These are phyloP conservation scores for Backusella psychrophila DNA, from an alignment of 192 early-diverging fungal genomes.

Conservation along the genomic window DNA sequence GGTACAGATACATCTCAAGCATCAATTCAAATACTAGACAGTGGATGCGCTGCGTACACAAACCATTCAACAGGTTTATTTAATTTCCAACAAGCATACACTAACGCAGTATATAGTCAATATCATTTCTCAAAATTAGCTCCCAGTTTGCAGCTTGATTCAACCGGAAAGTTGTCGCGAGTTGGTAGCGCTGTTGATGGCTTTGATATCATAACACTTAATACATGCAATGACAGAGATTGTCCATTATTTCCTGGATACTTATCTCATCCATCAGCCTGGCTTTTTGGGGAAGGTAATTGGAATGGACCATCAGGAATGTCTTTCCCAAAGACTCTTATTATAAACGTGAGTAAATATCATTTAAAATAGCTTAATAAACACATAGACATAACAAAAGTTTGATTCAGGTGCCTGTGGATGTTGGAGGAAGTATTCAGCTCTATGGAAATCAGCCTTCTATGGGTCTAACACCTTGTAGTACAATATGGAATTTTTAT, in stretches of 20 bases:
- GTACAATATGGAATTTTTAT: slow-evolving; percentile 13
- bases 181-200: neutral
- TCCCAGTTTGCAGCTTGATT: neutral
- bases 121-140: neutral
- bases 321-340: neutral
- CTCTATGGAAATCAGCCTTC: neutral
- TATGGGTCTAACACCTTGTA: neutral
- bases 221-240: neutral
- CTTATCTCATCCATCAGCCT: neutral
- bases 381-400: neutral
- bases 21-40: neutral
- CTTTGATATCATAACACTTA: slow-evolving; percentile 8
- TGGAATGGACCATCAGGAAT: slow-evolving; percentile 14
- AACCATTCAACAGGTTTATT: neutral
- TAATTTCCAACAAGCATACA: neutral
- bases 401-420: neutral
- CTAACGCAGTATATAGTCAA: neutral
- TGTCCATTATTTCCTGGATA: neutral
- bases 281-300: neutral
- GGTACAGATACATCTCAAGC: neutral
- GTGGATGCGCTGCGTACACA: neutral
- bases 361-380: neutral
- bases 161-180: neutral
- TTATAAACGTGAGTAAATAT: neutral
- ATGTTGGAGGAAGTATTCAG: neutral